A percentile compares a stretch with the other conserved stretches of the same genome.
phyloP scores from a whole-genome alignment of 2,329 filamentous ascomycete genomes.

The Fusarium tupiense region DNA sequence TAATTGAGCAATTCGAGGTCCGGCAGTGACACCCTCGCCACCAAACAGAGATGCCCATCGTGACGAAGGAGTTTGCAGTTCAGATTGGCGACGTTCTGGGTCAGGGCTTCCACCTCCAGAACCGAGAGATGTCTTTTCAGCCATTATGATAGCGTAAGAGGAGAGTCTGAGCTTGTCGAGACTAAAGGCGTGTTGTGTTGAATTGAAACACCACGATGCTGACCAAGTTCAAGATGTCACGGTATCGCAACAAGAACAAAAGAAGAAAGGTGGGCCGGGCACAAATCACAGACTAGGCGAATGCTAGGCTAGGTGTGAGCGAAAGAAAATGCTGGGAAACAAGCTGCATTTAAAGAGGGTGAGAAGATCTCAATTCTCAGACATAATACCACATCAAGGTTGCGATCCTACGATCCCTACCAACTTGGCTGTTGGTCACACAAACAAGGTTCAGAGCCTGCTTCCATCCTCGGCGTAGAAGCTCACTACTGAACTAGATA shows the following conservation, averaged over 20 bases:
- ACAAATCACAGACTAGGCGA: constrained; percentile 10
- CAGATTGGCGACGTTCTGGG: constrained; percentile 34
- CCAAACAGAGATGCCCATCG: constrained; percentile 51
- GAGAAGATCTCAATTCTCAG: constrained; percentile 9
- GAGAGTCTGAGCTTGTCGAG: not conserved
- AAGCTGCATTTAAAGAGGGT: constrained; percentile 28
- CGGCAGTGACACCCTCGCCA: constrained; percentile 54
- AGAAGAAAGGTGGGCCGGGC: constrained; percentile 2
- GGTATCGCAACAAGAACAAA: not conserved
- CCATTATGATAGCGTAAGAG: constrained; percentile 34
- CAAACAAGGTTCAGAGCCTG: constrained; percentile 20
- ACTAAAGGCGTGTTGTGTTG: not conserved
- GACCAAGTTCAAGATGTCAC: not conserved
- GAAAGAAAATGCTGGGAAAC: constrained; percentile 3
- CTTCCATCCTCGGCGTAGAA: not conserved
- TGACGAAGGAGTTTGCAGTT: constrained; percentile 36
- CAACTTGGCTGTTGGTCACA: constrained; percentile 14
- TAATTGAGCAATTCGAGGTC: constrained; percentile 62
- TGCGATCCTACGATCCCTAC: constrained; percentile 20
- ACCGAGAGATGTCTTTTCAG: constrained; percentile 39
- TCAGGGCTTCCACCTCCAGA: constrained; percentile 31
- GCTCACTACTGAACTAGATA: constrained; percentile 9
- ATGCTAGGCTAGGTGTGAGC: constrained; percentile 7
- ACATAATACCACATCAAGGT: constrained; percentile 12
- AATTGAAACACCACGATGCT: not conserved